Evolutionary conservation across 2,329 filamentous ascomycete species (phyloP), one percentile per base, ranked within the genome.

Genomic region (Tetracladium maxilliforme): DNA sequence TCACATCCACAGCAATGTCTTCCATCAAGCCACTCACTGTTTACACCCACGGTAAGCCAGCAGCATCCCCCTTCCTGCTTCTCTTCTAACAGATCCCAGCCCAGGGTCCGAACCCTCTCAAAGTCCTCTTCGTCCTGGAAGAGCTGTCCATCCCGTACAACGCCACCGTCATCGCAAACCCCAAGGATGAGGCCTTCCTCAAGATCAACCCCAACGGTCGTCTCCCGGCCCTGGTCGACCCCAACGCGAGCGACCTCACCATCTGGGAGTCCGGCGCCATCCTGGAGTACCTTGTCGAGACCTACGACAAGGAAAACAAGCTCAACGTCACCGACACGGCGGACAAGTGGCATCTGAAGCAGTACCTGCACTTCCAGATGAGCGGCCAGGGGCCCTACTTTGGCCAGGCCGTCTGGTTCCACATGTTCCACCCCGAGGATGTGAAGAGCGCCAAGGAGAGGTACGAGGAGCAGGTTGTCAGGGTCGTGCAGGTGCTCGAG

Each of bases 201-300:
- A 72, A 74, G 26, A 92, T 93, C 54, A 93, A 93, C 52, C 84
- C 84, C 34, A 93, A 93, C 48, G 84, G 84, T 34, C 78, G 84
- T 37, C 92, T 93, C 40, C 86, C 84, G 4, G 84, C 84, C 29
- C 42, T 93, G 25, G 18, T 9, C 28, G 57, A 62, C 27, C 49
- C 52, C 14, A 48, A 50, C 17, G 59, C 55, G 26, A 49, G 43
- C 10, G 48, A 46, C 26, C 40, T 62, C 20, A 47, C 45, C 2
- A 41, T 56, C 20, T 63, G 55, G 51, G 58, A 62, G 38, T 52
- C 48, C 13, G 55, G 54, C 6, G 56, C 58, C 3, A 56, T 59
- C 31, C 38, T 61, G 30, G 46, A 54, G 24, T 62, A 61, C 29
- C 30, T 61, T 7, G 35, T 51, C 23, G 47, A 54, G 23, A 39